Evolutionary conservation across 192 early-diverging fungal genomes (phyloP).

Genomic region (Kickxella alabastrina): DNA sequence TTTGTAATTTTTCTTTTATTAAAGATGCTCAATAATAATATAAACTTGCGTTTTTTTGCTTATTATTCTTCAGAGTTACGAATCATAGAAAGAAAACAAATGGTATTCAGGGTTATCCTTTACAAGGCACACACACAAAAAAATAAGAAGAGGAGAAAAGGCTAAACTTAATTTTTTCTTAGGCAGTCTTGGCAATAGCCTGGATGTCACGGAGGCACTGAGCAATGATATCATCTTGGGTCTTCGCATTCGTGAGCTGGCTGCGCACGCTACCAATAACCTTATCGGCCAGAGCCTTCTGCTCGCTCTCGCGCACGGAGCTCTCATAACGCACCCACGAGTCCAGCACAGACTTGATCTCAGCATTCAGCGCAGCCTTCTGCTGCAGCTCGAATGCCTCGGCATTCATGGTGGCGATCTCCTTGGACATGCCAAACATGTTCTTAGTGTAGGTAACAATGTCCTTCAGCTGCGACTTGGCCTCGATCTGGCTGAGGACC

Average conservation of each 20-base stretch:
- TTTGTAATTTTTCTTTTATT: too few species aligned
- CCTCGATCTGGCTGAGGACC: constrained; percentile 83
- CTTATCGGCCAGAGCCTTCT: constrained; percentile 77
- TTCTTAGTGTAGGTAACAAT: constrained; percentile 90
- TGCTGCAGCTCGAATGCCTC: constrained; percentile 96
- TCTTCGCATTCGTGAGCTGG: constrained; percentile 49
- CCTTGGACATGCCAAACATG: constrained; percentile 91
- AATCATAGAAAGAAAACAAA: too few species aligned
- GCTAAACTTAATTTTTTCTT: constrained; percentile 9
- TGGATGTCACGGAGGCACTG: constrained; percentile 54
- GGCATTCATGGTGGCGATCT: constrained; percentile 91
- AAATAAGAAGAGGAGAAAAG: constrained; percentile 1
- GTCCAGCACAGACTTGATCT: constrained; percentile 87
- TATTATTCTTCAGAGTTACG: too few species aligned
- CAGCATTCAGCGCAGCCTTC: constrained; percentile 68
- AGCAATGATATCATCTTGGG: constrained; percentile 48
- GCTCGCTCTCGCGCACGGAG: constrained; percentile 87
- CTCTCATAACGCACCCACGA: constrained; percentile 97
- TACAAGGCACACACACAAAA: too few species aligned
- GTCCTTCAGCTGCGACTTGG: constrained; percentile 89
- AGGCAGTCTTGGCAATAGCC: constrained; percentile 41
- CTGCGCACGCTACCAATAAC: constrained; percentile 69
- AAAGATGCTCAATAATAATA: too few species aligned
- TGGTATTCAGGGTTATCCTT: too few species aligned
- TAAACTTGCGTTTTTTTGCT: too few species aligned